Evolutionary conservation across 805 yeast species (phyloP), one percentile per base, ranked within the genome.

Genomic region (fission yeast (Schizosaccharomyces pombe)): DNA sequence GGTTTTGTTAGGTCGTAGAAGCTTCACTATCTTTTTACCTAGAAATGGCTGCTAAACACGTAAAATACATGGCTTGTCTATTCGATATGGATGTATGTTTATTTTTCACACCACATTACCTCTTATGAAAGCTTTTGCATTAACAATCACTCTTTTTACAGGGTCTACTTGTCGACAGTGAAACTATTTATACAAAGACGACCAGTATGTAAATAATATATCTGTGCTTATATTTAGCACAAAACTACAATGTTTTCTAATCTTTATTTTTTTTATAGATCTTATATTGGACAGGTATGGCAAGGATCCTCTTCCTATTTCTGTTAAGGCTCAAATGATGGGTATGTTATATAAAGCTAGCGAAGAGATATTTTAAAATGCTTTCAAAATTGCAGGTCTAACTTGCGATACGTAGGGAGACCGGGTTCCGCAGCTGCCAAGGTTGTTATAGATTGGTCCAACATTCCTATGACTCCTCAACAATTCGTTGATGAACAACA

Each of bases 311-410:
- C 33, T 39, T 3, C 51, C 32, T 29, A 32, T 37, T 11, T 2
- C 30, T 5, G 19, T 53, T 19, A 39, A 53, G 51, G 37, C 32
- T 14, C 47, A 53, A 19, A 39, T 53, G 49, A 37, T 53, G 51
- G 58, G 80, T 91, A 0, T 89, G 97, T 96, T 93, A 84, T 58
- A 75, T 87, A 53, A 91, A 91, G 67, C 32, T 24, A 72, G 85
- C 57, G 74, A n/a, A n/a, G n/a, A n/a, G n/a, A n/a, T 32, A 32
- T 19, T 43, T 14, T 43, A 14, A 14, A 14, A 22, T 26, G 30
- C 49, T 43, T 24, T 16, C 28, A 19, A 8, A 16, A n/a, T 43
- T 22, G 5, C 49, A 43, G 28, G 49, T 43, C 30, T n/a, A 6
- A 19, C 43, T 3, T 19, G 43, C 2, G 43, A 37, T 12, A 37